Base-by-base conservation (phyloP, 176 grass and related monocot genomes). In the Oropetium thomaeum region DNA sequence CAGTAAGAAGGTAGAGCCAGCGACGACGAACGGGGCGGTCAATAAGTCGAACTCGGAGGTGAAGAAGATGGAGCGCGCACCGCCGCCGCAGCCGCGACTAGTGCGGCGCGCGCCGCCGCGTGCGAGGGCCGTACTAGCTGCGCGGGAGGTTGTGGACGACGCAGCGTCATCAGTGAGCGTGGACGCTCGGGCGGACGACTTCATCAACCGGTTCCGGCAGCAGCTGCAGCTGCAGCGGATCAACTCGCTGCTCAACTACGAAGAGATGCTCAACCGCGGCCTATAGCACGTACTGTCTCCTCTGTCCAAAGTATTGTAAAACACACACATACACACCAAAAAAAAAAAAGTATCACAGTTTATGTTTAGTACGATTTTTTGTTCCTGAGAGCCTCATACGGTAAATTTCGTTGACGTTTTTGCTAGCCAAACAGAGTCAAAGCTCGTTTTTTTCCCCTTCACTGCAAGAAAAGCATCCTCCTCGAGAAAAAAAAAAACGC, bases 201-300 rank as follows among this genome's bases (percentile, higher is more conserved):
- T 96, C 86, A 92, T 96, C 59, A 92, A 87, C 73, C 71, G 80
- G 55, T 96, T 96, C 75, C 41, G 85, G 75, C 78, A 96, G 66
- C 89, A 96, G 74, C 87, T 96, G 65, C 71, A 87, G 37, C 82
- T 96, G 65, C 89, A 96, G 78, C 79, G 89, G 73, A 76, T 92
- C 40, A 90, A 97, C 78, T 97, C 95, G 77, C 76, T 93, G 30
- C 38, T 93, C 70, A 87, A 83, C 75, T 89, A 89, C 67, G 89
- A 81, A 49, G 83, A 89, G 67, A 72, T 85, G 90, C 87, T 89
- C 37, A 78, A 60, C 51, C 35, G 83, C 31, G 69, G 90, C 54
- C n/a, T n/a, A n/a, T n/a, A n/a, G n/a, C n/a, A n/a, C n/a, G n/a
- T n/a, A n/a, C n/a, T n/a, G n/a, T n/a, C n/a, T n/a, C n/a, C n/a